A percentile compares a stretch with the other conserved stretches of the same genome.
These are phyloP conservation scores for Termitomyces sp. DNA, from an alignment of 768 basidiomycete species.

Conservation along the genomic window DNA sequence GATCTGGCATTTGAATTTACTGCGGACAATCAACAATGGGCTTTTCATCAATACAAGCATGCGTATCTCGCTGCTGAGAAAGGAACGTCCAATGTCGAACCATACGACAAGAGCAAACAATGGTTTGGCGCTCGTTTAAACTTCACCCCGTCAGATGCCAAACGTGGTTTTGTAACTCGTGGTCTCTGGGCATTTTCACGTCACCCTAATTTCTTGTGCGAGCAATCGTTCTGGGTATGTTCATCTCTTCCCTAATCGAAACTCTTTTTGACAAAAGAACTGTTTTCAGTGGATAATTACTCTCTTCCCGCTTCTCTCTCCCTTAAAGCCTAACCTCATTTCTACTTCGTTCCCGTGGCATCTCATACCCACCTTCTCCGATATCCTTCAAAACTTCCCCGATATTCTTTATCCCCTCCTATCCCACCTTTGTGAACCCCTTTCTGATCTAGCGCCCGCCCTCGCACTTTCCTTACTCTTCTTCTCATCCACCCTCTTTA, in stretches of 20 bases:
- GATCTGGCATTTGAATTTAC: conserved; percentile 69
- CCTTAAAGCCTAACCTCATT: conserved; percentile 22
- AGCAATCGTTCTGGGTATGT: conserved; percentile 82
- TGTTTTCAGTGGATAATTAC: conserved; percentile 56
- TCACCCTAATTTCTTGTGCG: conserved; percentile 92
- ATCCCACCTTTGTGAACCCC: conserved; percentile 21
- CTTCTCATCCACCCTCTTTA: conserved; percentile 69
- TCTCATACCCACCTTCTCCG: conserved; percentile 11
- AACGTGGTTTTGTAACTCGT: conserved; percentile 78
- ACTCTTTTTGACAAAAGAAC: conserved; percentile 3
- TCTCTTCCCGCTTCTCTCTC: conserved; percentile 55
- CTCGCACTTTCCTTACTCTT: conserved; percentile 66
- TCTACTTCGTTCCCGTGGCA: conserved; percentile 8
- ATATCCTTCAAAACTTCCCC: conserved; percentile 14
- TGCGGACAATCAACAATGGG: conserved; percentile 89
- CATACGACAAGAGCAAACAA: conserved; percentile 41
- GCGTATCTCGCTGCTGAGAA: conserved; percentile 26
- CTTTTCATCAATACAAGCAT: conserved; percentile 78
- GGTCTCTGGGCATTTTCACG: conserved; percentile 86
- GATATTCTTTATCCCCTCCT: conserved; percentile 15
- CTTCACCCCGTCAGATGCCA: conserved; percentile 61
- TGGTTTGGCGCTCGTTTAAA: conserved; percentile 63
- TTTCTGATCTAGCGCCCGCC: conserved; percentile 42
- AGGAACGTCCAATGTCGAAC: conserved; percentile 21
- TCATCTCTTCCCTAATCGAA: not conserved